A percentile compares a stretch with the other conserved stretches of the same genome.
Conservation (phyloP, 805 yeast species). For the Candida qinlingensis region DNA sequence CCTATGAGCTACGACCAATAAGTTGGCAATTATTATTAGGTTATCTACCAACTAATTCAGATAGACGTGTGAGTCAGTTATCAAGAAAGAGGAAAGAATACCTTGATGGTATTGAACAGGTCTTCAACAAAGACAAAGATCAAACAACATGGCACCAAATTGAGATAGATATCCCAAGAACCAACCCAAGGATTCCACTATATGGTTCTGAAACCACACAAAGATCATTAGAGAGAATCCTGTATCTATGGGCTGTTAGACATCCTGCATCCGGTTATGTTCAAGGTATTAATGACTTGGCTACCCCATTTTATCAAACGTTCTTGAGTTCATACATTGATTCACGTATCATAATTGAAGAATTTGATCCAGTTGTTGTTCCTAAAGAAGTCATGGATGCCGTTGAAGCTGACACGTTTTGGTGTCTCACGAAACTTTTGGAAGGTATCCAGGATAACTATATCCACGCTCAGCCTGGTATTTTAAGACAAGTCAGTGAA, state of each 20-base stretch:
- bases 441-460: conserved; percentile 97
- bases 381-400: conserved; percentile 56
- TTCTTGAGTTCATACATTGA: conserved; percentile 66
- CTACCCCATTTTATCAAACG: conserved; percentile 88
- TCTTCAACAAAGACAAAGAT: conserved; percentile 55
- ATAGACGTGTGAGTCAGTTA: conserved; percentile 65
- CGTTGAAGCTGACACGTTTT: conserved; percentile 93
- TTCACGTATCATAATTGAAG: conserved; percentile 42
- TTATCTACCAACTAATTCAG: conserved; percentile 80
- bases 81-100: conserved; percentile 84
- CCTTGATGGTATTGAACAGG: conserved; percentile 63
- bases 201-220: conserved; percentile 71
- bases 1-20: conserved; percentile 69
- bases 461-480: conserved; percentile 98
- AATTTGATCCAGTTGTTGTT: conserved; percentile 56
- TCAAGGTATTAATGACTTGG: conserved; percentile 93
- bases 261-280: conserved; percentile 98
- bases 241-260: conserved; percentile 91
- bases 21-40: conserved; percentile 91
- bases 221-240: conserved; percentile 67
- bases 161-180: conserved; percentile 89
- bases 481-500: conserved; percentile 82
- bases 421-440: conserved; percentile 88
- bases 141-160: conserved; percentile 92
- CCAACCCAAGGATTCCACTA: conserved; percentile 77